These are phyloP conservation scores for Backusella circina DNA, from an alignment of 192 early-diverging fungal genomes.

Conservation along the genomic window DNA sequence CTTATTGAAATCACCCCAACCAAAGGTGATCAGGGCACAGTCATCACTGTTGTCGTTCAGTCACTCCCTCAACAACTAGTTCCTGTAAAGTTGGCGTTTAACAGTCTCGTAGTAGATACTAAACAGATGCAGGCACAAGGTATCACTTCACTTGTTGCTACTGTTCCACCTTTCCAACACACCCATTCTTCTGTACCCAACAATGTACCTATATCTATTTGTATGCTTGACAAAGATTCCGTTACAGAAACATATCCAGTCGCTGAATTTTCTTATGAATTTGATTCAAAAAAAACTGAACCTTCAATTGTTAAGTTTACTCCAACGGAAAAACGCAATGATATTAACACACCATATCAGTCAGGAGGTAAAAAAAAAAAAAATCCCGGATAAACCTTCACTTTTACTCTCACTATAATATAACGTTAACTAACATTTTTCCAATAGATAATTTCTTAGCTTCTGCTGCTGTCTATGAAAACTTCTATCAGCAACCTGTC, in stretches of 20 bases:
- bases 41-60: slow-evolving; percentile 19
- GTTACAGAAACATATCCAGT: slow-evolving; percentile 43
- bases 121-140: slow-evolving; percentile 43
- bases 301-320: neutral
- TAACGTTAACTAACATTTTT: neutral
- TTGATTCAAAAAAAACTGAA: neutral
- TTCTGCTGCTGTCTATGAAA: neutral
- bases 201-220: slow-evolving; percentile 43
- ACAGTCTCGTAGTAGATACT: slow-evolving; percentile 46
- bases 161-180: slow-evolving; percentile 38
- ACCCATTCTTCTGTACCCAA: slow-evolving; percentile 30
- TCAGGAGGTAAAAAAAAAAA: neutral
- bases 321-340: neutral
- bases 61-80: neutral
- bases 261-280: slow-evolving; percentile 40
- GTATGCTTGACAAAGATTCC: slow-evolving; percentile 40
- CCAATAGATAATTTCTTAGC: slow-evolving; percentile 5
- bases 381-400: neutral
- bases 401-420: neutral
- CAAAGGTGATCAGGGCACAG: slow-evolving; percentile 15
- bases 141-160: slow-evolving; percentile 39
- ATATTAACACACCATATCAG: neutral
- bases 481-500: neutral
- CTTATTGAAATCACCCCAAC: slow-evolving; percentile 14
- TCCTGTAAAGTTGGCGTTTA: slow-evolving; percentile 40